A percentile compares a stretch with the other conserved stretches of the same genome.
phyloP scores from a whole-genome alignment of 179 eudicot species.

The Vitellaria paradoxa region DNA sequence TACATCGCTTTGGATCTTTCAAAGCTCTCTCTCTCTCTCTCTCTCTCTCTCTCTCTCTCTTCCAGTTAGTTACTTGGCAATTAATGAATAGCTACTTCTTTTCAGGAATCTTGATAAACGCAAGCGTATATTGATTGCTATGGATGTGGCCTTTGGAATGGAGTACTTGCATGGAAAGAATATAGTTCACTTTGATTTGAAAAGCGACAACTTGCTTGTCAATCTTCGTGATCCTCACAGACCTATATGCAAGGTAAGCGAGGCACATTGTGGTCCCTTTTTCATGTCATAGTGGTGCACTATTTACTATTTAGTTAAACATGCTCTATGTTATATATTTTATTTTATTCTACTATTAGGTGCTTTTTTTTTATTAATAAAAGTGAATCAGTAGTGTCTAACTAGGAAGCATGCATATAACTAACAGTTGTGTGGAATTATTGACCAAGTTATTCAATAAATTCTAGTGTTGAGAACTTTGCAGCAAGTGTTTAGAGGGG shows the following conservation, averaged over 20 bases:
- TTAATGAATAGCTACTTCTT: constrained; percentile 17
- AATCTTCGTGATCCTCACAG: constrained; percentile 96
- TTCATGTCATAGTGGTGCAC: background rate
- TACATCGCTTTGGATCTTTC: background rate
- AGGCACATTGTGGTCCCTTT: background rate
- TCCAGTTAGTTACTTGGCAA: background rate
- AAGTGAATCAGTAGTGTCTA: background rate
- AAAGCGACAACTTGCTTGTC: constrained; percentile 93
- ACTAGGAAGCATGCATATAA: background rate
- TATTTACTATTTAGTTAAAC: background rate
- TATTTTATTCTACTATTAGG: background rate
- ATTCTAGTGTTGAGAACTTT: background rate
- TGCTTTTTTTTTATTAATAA: background rate
- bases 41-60: constrained; percentile 4
- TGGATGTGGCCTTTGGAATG: constrained; percentile 98
- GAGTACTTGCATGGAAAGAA: constrained; percentile 90
- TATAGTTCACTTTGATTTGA: constrained; percentile 88
- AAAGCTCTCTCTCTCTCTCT: too few relatives aligned
- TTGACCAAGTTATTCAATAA: background rate
- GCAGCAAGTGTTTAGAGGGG: too few relatives aligned
- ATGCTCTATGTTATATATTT: background rate
- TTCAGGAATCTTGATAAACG: constrained; percentile 76
- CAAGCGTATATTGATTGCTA: constrained; percentile 79
- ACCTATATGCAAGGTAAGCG: constrained; percentile 90
- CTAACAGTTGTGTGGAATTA: too few relatives aligned